Conservation (phyloP, 306 rosid species). For the Dalbergia oliveri region DNA sequence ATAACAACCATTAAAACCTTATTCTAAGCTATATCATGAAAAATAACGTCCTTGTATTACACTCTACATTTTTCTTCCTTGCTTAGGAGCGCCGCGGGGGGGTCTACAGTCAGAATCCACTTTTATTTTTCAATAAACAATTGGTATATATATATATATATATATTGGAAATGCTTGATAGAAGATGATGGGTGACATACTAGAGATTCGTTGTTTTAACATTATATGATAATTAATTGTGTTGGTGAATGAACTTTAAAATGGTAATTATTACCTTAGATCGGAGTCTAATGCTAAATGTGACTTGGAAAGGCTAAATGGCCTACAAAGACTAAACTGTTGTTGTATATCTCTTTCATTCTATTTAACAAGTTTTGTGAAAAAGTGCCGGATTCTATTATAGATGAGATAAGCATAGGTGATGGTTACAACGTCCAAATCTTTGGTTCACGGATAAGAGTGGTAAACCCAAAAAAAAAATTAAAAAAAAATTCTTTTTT, state of each 20-base stretch:
- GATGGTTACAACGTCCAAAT: constrained; percentile 55
- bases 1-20: constrained; percentile 50
- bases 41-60: constrained; percentile 30
- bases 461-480: background rate
- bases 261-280: no score
- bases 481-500: background rate
- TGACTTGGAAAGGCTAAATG: constrained; percentile 38
- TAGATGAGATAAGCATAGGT: constrained; percentile 39
- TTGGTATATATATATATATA: no score
- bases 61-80: background rate
- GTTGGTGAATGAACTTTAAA: no score
- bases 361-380: constrained; percentile 10
- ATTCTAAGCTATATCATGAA: constrained; percentile 45
- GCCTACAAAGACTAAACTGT: constrained; percentile 1
- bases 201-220: background rate
- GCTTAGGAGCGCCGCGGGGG: background rate
- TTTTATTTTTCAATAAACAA: background rate
- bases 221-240: background rate
- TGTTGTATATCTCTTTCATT: constrained; percentile 31
- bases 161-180: background rate
- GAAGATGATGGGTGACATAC: constrained; percentile 6
- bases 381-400: constrained; percentile 5
- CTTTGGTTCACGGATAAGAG: constrained; percentile 39
- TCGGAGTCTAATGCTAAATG: background rate
- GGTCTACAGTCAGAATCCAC: background rate